Evolutionary conservation across 2,329 filamentous ascomycete species (phyloP), one percentile per base, ranked within the genome.

Genomic region (Beauveria varroae): DNA sequence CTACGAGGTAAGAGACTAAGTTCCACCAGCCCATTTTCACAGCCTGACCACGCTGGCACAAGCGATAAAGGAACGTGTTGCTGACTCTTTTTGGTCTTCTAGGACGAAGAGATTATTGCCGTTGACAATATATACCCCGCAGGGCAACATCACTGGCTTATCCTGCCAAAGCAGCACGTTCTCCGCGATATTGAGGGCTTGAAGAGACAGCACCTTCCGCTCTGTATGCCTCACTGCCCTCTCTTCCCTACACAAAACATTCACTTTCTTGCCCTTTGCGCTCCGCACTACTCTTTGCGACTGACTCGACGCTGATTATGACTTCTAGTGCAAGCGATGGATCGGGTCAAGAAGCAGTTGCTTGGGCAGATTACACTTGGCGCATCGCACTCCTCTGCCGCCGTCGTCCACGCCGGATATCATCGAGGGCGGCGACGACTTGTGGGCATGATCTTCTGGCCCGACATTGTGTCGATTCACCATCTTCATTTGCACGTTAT

Each of bases 401-500:
- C 1, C 30, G 30, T 34, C 16, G 43, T 57, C 10, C 26, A 47
- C 4, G 14, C 55, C 3, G 55, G 55, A 22, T 57, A 57, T 16
- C 55, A 57, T 20, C 41, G 55, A 40, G 55, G 55, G 6, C 55
- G 55, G 18, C 55, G 55, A n/a, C 55, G 5, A 9, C 43, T 57
- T 6, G 10, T 57, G 0, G n/a, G 55, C 8, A 14, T 12, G 8
- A 24, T 64, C 5, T 51, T 30, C 16, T 61, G 24, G 49, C 62
- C 62, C 3, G 63, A 64, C 30, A 62, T 53, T 5, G 40, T 64
- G 6, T 64, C 63, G 2, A 14, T 64, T 3, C 63, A 61, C 8
- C 63, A 64, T 46, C 28, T 64, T 10, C 63, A 64, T 53, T 30
- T 64, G 2, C 63, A 64, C 55, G 62, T 64, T 24, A 63, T 64